Base-by-base conservation (phyloP, 495 filamentous ascomycete genomes). In the Lophiotrema nucula region DNA sequence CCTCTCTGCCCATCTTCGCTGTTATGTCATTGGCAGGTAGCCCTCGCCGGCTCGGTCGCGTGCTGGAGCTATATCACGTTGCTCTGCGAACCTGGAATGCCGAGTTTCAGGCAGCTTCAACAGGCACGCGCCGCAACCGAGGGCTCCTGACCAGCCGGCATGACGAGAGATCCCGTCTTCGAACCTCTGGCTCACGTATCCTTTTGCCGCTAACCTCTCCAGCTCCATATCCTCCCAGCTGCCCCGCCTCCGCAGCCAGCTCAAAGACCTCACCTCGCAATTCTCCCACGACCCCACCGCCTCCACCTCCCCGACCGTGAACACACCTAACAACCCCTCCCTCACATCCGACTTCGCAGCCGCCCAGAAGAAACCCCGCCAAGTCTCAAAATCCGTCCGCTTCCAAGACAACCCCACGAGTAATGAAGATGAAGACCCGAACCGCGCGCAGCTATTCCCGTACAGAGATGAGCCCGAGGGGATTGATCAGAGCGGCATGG, bases 311-410 rank as follows among this genome's bases (percentile, higher is more conserved):
- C 65, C 76, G 53, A 80, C 80, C 45, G 69, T 85, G 53, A 76
- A 78, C 39, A 70, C 80, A 31, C 84, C 87, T 54, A 90, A 88
- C 73, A 78, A 90, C 72, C 78, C 86, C 49, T 72, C 80, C 56
- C 81, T 90, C 43, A 74, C 75, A 27, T 56, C 75, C 55, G 85
- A 89, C 71, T 89, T 92, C 71, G 75, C 82, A 56, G 85, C 88
- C 16, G 45, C 76, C 74, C 66, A 65, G 68, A 58, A 50, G 48
- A 62, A 69, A 13, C 52, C 74, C 3, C 63, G 53, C 53, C 60
- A 33, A 46, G 59, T 69, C 13, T 77, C 81, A 48, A 96, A 95
- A 72, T 88, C 87, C 5, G 92, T 98, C n/a, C 89, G 92, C 24
- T 98, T 98, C 79, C 84, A 81, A 60, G 90, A 95, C 66, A 71